Conservation (phyloP, 345 rosid genomes). For the Theobroma cacao region DNA sequence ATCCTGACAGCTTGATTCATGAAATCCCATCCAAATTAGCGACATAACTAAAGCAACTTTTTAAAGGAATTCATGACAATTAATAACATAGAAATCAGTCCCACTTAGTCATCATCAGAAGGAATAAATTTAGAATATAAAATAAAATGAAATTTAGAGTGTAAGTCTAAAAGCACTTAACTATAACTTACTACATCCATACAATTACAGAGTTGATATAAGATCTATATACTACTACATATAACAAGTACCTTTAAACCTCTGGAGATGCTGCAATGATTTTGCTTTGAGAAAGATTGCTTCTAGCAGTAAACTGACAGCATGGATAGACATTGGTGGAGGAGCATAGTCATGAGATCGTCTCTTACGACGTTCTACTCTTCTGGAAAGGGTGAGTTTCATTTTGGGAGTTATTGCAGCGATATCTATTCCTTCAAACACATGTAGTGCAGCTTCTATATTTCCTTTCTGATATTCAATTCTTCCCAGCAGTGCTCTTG, state of each 20-base stretch:
- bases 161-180: not conserved
- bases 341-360: conserved; percentile 38
- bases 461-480: conserved; percentile 86
- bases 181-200: not conserved
- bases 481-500: conserved; percentile 82
- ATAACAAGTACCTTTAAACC: conserved; percentile 56
- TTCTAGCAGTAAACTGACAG: conserved; percentile 72
- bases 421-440: conserved; percentile 85
- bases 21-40: not conserved
- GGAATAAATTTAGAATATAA: not conserved
- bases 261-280: conserved; percentile 66
- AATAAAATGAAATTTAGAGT: not conserved
- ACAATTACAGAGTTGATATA: not conserved
- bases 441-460: conserved; percentile 74
- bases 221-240: not conserved
- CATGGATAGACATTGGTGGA: conserved; percentile 67
- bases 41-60: not conserved
- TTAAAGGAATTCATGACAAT: not conserved
- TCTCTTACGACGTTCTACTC: conserved; percentile 47
- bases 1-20: not conserved
- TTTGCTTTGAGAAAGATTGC: conserved; percentile 81
- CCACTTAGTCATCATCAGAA: not conserved
- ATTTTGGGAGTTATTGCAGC: conserved; percentile 62
- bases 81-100: not conserved
- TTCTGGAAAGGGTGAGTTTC: conserved; percentile 47